Conservation (phyloP, 768 basidiomycete species). For the Tephrocybe sp. region DNA sequence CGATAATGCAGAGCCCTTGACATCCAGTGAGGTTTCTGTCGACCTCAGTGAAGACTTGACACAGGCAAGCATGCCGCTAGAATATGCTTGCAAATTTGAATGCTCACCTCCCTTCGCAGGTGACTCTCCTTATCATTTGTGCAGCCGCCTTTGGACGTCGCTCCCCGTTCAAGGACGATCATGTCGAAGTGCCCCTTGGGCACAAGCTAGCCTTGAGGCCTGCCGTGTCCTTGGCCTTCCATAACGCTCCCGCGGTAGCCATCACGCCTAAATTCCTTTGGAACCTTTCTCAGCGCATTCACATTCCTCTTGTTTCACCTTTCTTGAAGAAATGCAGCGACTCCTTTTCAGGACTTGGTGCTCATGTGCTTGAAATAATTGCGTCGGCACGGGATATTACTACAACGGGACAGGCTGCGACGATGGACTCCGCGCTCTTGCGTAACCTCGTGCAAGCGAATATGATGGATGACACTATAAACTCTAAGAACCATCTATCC, state of each 20-base stretch:
- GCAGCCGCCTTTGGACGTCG: constrained; percentile 40
- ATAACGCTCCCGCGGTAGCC: constrained; percentile 24
- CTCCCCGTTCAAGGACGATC: constrained; percentile 30
- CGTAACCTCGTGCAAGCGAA: constrained; percentile 47
- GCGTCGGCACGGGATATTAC: constrained; percentile 33
- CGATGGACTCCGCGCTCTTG: constrained; percentile 35
- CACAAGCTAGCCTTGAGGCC: constrained; percentile 32
- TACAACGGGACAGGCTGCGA: constrained; percentile 19
- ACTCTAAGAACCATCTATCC: constrained; percentile 26
- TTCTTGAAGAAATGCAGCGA: constrained; percentile 23
- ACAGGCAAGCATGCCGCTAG: constrained; percentile 18
- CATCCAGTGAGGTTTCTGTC: constrained; percentile 5
- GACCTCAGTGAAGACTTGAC: constrained; percentile 23
- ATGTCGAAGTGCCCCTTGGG: constrained; percentile 22
- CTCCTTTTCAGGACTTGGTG: constrained; percentile 33
- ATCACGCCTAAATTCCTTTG: constrained; percentile 34
- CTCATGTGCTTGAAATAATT: constrained; percentile 40
- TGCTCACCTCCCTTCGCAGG: constrained; percentile 12
- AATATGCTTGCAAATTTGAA: background rate
- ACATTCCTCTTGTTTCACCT: constrained; percentile 34
- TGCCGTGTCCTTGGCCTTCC: constrained; percentile 28
- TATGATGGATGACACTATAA: constrained; percentile 30
- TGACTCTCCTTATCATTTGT: constrained; percentile 35
- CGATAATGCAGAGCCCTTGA: constrained; percentile 15
- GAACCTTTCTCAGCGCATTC: constrained; percentile 22